Conservation (phyloP, 148 eudicot species). For the Amaranthus cruentus region DNA sequence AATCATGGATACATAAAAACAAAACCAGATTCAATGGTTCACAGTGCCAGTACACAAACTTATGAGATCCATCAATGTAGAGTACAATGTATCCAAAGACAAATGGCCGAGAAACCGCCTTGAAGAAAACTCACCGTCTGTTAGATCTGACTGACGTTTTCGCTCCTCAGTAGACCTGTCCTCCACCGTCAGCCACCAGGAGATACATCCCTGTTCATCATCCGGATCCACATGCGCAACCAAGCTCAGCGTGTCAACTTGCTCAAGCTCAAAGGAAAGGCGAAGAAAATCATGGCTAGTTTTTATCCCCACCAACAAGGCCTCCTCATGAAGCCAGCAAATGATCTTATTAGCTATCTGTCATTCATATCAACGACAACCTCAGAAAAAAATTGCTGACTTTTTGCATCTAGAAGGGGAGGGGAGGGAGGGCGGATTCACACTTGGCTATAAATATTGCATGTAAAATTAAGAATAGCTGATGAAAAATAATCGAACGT, state of each 20-base stretch:
- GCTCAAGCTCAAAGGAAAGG: slow-evolving; percentile 71
- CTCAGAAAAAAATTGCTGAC: not conserved
- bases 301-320: slow-evolving; percentile 69
- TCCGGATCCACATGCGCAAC: slow-evolving; percentile 86
- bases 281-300: slow-evolving; percentile 65
- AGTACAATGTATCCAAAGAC: slow-evolving; percentile 57
- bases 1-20: not conserved
- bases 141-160: slow-evolving; percentile 34
- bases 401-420: not conserved
- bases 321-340: slow-evolving; percentile 88
- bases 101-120: slow-evolving; percentile 67
- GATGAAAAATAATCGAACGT: not conserved
- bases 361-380: slow-evolving; percentile 1
- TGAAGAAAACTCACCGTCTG: slow-evolving; percentile 34
- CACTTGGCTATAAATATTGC: too few species aligned
- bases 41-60: slow-evolving; percentile 49
- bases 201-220: slow-evolving; percentile 66
- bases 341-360: slow-evolving; percentile 84
- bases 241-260: slow-evolving; percentile 69
- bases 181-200: slow-evolving; percentile 87
- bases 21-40: slow-evolving; percentile 28
- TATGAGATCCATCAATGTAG: slow-evolving; percentile 77
- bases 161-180: slow-evolving; percentile 48
- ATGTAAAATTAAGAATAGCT: not conserved
- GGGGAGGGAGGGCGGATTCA: too few species aligned